These are phyloP conservation scores for Boletales sp. DNA, from an alignment of 768 basidiomycete species.

Conservation along the genomic window DNA sequence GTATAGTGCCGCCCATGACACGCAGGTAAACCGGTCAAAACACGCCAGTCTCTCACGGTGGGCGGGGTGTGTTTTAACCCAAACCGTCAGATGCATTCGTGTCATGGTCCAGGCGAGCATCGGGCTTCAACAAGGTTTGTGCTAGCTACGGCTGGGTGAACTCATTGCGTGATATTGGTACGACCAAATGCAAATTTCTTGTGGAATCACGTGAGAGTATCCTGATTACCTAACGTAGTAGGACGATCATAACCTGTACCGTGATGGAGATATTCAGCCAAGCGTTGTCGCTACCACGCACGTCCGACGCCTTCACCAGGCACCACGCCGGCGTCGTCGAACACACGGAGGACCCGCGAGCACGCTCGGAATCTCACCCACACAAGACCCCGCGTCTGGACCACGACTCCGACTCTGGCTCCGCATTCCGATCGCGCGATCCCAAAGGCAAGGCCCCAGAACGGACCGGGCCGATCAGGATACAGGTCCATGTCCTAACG, in stretches of 20 bases:
- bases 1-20: no score
- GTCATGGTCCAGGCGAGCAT: no score
- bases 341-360: conserved; percentile 20
- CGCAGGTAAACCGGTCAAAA: no score
- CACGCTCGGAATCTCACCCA: conserved; percentile 55
- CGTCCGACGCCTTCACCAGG: conserved; percentile 48
- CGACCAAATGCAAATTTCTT: no score
- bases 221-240: no score
- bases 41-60: no score
- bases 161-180: no score
- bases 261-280: conserved; percentile 38
- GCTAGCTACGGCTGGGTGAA: no score
- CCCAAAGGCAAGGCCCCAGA: conserved; percentile 22
- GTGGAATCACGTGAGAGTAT: no score
- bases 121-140: no score
- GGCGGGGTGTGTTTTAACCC: no score
- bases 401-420: conserved; percentile 63
- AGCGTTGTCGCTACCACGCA: conserved; percentile 46
- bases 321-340: conserved; percentile 37
- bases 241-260: background rate
- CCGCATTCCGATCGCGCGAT: conserved; percentile 54
- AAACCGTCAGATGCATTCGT: no score
- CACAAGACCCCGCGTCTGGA: conserved; percentile 67
- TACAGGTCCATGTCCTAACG: conserved; percentile 44
- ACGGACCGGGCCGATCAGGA: conserved; percentile 39